Conservation (phyloP, 352 stramenopile species). For the Pythium plurisporium region DNA sequence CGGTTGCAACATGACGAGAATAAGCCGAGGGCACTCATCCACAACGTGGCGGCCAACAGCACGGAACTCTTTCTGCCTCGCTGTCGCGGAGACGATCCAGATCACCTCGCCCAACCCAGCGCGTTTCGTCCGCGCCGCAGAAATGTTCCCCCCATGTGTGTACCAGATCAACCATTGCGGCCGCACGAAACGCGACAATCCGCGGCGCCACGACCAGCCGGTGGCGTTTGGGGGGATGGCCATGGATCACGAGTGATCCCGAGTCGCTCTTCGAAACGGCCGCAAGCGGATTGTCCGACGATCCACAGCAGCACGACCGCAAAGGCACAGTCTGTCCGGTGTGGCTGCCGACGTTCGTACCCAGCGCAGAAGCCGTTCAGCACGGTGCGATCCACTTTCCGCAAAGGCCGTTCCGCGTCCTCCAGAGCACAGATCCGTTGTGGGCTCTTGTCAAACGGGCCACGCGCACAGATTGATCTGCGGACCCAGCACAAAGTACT, state of each 20-base stretch:
- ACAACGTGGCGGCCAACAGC: background rate
- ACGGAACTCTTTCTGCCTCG: background rate
- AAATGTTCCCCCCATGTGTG: no score
- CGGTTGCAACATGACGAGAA: background rate
- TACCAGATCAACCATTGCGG: no score
- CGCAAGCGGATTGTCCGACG: background rate
- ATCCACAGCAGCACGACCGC: background rate
- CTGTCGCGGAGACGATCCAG: background rate
- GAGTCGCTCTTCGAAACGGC: background rate
- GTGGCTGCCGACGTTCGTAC: background rate
- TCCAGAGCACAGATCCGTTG: no score
- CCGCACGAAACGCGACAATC: background rate
- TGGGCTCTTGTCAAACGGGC: no score
- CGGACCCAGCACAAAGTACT: no score
- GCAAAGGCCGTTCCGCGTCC: no score
- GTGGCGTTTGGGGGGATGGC: background rate
- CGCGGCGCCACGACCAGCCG: background rate
- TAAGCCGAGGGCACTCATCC: background rate
- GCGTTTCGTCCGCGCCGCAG: no score
- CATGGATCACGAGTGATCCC: background rate
- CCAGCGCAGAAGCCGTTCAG: conserved; percentile 6
- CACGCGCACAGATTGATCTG: no score
- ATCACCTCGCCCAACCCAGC: no score
- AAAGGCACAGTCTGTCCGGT: background rate
- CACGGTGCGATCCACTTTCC: no score